Evolutionary conservation across 306 rosid species (phyloP).

Genomic region (Citrullus colocynthis): DNA sequence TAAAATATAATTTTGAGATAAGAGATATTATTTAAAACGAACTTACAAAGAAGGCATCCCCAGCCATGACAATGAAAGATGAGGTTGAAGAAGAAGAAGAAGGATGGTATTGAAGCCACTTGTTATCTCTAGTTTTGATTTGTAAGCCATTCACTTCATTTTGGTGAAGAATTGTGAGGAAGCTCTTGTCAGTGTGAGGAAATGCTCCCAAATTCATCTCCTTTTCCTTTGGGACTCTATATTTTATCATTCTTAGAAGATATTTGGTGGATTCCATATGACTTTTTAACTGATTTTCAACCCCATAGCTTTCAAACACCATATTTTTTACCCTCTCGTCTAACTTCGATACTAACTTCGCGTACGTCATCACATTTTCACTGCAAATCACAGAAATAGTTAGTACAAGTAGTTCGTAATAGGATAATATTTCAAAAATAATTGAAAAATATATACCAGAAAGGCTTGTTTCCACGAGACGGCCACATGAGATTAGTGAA

Average conservation of each 20-base stretch:
- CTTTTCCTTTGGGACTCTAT: conserved; percentile 2
- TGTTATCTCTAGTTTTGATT: conserved; percentile 6
- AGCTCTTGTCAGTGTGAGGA: conserved; percentile 16
- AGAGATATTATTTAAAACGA: too few species aligned
- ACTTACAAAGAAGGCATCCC: conserved; percentile 15
- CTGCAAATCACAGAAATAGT: not conserved
- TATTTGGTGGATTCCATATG: conserved; percentile 14
- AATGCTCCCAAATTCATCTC: not conserved
- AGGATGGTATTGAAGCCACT: conserved; percentile 12
- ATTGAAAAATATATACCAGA: not conserved
- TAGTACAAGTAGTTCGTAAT: too few species aligned
- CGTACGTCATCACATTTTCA: not conserved
- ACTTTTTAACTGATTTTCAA: not conserved
- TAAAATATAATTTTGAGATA: too few species aligned
- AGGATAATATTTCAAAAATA: too few species aligned
- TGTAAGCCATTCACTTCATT: conserved; percentile 16
- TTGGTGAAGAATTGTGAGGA: conserved; percentile 14
- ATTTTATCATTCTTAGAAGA: conserved; percentile 11
- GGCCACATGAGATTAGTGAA: conserved; percentile 35
- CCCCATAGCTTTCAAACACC: conserved; percentile 20
- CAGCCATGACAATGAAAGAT: conserved; percentile 16
- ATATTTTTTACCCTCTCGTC: conserved; percentile 11
- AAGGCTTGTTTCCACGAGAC: conserved; percentile 2
- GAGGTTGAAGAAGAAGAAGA: not conserved
- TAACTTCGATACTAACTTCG: not conserved